These are phyloP conservation scores for Dactylellina leptospora DNA, from an alignment of 2,329 filamentous ascomycete species.

Conservation along the genomic window DNA sequence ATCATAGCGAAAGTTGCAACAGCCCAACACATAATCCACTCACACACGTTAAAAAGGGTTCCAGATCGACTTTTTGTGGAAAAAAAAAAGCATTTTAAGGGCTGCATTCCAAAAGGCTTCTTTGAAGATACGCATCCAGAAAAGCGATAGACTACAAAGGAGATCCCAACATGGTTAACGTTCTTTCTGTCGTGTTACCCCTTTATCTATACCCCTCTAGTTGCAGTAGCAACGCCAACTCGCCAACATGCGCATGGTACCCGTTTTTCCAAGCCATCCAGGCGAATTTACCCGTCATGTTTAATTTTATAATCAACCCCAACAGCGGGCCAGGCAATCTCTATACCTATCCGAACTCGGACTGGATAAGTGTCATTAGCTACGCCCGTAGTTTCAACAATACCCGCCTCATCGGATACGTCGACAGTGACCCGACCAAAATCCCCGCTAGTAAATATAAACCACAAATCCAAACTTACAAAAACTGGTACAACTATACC, in stretches of 20 bases:
- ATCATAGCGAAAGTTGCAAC: no score
- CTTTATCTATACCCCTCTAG: constrained; percentile 28
- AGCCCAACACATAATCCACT: no score
- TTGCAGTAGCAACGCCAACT: constrained; percentile 1
- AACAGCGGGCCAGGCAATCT: constrained; percentile 19
- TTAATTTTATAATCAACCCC: constrained; percentile 34
- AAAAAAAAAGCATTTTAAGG: no score
- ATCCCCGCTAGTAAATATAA: constrained; percentile 16
- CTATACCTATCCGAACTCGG: constrained; percentile 11
- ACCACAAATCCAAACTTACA: constrained; percentile 26
- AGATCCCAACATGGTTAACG: constrained; percentile 23
- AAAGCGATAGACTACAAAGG: no score
- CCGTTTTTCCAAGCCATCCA: constrained; percentile 30
- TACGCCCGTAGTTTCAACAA: constrained; percentile 31
- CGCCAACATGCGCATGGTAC: constrained; percentile 22
- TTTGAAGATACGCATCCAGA: no score
- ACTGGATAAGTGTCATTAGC: constrained; percentile 31
- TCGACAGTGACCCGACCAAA: constrained; percentile 25
- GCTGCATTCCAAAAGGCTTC: no score
- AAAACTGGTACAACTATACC: constrained; percentile 23
- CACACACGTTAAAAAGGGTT: no score
- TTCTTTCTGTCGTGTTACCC: constrained; percentile 30
- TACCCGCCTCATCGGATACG: constrained; percentile 25
- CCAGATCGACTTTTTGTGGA: no score
- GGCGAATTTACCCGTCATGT: constrained; percentile 16